Percentiles rank a stretch among this genome's conserved stretches.
These are phyloP conservation scores for Mycena maculata DNA, from an alignment of 768 basidiomycete species.

Conservation along the genomic window DNA sequence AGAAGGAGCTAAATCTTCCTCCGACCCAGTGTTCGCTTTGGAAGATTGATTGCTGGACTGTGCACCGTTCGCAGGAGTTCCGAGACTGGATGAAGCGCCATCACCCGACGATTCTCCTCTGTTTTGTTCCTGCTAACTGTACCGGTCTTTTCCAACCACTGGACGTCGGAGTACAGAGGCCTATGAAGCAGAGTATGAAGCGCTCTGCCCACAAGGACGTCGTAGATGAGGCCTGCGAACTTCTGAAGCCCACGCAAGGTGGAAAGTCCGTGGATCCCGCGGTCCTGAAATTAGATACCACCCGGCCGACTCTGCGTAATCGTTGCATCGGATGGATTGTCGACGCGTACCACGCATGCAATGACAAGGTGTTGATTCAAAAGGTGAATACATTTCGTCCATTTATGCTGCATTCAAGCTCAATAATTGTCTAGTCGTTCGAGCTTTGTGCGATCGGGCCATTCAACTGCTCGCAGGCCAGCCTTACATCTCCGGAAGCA, in stretches of 20 bases:
- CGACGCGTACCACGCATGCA: conserved; percentile 39
- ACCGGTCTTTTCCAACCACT: conserved; percentile 45
- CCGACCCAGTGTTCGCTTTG: conserved; percentile 40
- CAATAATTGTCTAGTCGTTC: conserved; percentile 34
- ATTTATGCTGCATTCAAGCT: background rate
- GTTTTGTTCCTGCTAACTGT: conserved; percentile 47
- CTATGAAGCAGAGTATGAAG: conserved; percentile 38
- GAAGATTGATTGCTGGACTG: conserved; percentile 50
- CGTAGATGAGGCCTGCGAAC: conserved; percentile 39
- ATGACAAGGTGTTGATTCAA: conserved; percentile 40
- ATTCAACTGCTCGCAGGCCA: conserved; percentile 40
- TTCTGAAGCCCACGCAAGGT: conserved; percentile 27
- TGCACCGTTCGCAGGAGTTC: conserved; percentile 51
- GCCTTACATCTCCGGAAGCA: conserved; percentile 34
- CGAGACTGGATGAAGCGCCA: conserved; percentile 45
- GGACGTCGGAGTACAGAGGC: conserved; percentile 49
- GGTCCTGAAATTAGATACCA: conserved; percentile 37
- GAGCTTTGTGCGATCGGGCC: conserved; percentile 35
- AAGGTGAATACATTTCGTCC: conserved; percentile 38
- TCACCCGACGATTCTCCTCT: conserved; percentile 45
- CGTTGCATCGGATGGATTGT: conserved; percentile 44
- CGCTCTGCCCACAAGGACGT: conserved; percentile 39
- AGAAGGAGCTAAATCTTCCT: conserved; percentile 32
- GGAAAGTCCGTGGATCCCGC: conserved; percentile 1
- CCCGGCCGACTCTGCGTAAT: conserved; percentile 38